Conservation (phyloP, 305 asterid genomes). For the Fraxinus xanthoxyloides region DNA sequence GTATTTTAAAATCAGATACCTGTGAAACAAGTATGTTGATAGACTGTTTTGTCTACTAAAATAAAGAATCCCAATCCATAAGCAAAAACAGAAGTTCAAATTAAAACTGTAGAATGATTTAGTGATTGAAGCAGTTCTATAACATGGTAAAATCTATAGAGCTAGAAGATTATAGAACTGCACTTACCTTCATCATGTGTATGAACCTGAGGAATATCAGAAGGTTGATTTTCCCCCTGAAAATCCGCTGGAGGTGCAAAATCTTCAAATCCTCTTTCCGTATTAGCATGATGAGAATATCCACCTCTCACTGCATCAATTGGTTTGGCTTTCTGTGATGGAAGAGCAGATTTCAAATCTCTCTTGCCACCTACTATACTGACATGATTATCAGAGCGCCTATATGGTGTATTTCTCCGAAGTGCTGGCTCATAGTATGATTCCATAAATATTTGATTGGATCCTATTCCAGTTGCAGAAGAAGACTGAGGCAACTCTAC, state of each 20-base stretch:
- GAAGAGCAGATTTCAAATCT: constrained; percentile 27
- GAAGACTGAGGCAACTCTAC: constrained; percentile 68
- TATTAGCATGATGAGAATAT: constrained; percentile 28
- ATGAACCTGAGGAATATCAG: constrained; percentile 35
- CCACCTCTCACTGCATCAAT: constrained; percentile 27
- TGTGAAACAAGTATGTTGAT: not conserved
- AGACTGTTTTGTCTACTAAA: not conserved
- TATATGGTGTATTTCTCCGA: constrained; percentile 29
- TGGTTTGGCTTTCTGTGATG: constrained; percentile 30
- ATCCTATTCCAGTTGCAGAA: constrained; percentile 67
- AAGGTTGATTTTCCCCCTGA: constrained; percentile 60
- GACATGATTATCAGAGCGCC: constrained; percentile 21
- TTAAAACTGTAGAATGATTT: not conserved
- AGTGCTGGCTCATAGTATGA: constrained; percentile 32
- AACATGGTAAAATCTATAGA: not conserved
- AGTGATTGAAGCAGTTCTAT: not conserved
- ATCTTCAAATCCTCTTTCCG: constrained; percentile 31
- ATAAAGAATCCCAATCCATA: not conserved
- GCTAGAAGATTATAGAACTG: constrained; percentile 11
- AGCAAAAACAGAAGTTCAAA: not conserved
- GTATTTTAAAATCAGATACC: not conserved
- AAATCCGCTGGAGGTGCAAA: constrained; percentile 36
- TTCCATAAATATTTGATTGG: constrained; percentile 52
- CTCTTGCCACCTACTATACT: constrained; percentile 15
- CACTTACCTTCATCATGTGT: constrained; percentile 60